These are phyloP conservation scores for Lactifluus echinatus DNA, from an alignment of 768 basidiomycete species.

Conservation along the genomic window DNA sequence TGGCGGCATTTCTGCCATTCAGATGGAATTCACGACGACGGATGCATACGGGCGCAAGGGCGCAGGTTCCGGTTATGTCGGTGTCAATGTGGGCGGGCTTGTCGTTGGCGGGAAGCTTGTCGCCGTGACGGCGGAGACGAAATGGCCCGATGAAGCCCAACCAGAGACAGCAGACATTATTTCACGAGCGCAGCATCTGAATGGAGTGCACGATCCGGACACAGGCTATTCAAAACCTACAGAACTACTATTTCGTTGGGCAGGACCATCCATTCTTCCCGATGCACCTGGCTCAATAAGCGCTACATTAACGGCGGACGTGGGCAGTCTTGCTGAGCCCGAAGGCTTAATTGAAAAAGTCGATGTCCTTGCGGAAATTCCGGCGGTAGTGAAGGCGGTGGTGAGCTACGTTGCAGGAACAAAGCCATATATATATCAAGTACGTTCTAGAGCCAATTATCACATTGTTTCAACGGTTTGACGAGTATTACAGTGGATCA, in stretches of 20 bases:
- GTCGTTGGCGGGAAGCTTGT: conserved; percentile 75
- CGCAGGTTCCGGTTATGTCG: conserved; percentile 71
- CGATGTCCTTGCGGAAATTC: conserved; percentile 92
- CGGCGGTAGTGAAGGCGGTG: conserved; percentile 83
- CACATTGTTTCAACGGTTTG: background rate
- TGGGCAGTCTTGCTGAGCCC: conserved; percentile 49
- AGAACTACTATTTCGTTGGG: conserved; percentile 70
- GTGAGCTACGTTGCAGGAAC: conserved; percentile 90
- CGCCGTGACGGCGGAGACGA: conserved; percentile 71
- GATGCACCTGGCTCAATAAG: conserved; percentile 45
- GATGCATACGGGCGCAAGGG: conserved; percentile 73
- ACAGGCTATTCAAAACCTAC: conserved; percentile 75
- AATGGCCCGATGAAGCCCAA: conserved; percentile 54
- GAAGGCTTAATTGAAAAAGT: conserved; percentile 86
- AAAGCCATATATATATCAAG: conserved; percentile 93
- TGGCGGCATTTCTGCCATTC: conserved; percentile 74
- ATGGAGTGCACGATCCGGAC: conserved; percentile 55
- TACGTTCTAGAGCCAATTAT: conserved; percentile 28
- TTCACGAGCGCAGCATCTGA: conserved; percentile 59
- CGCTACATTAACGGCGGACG: conserved; percentile 46
- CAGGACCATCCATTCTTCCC: conserved; percentile 51
- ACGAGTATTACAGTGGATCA: conserved; percentile 41
- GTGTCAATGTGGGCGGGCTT: conserved; percentile 76
- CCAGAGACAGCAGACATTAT: conserved; percentile 39
- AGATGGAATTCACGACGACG: conserved; percentile 93